Percentiles rank a stretch among this genome's conserved stretches.
Conservation (phyloP, 139 green algal species). For the Micromonas commoda region DNA sequence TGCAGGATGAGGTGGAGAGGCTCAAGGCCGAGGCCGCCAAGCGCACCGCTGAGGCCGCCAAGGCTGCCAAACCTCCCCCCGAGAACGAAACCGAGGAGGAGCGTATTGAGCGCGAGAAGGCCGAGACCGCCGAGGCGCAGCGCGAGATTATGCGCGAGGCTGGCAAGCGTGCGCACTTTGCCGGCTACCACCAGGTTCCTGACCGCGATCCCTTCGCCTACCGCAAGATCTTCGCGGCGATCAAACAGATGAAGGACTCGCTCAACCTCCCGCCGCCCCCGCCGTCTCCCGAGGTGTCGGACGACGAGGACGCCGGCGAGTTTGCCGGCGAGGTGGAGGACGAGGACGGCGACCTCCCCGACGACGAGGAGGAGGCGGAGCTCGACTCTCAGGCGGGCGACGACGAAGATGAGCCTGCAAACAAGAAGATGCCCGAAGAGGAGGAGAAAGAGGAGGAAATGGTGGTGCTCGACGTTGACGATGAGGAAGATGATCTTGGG, state of each 20-base stretch:
- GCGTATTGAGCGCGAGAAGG: not conserved
- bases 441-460: not conserved
- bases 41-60: too few species aligned
- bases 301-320: not conserved
- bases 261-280: not conserved
- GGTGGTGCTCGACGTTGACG: not conserved
- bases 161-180: not conserved
- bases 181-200: not conserved
- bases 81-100: not conserved
- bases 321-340: not conserved
- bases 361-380: constrained; percentile 15
- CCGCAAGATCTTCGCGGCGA: not conserved
- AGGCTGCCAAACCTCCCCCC: not conserved
- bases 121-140: not conserved
- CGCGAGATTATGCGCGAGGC: not conserved
- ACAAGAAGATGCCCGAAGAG: not conserved
- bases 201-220: not conserved
- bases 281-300: not conserved
- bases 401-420: not conserved
- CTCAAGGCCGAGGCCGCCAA: too few species aligned
- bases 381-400: not conserved
- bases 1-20: not conserved
- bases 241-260: not conserved
- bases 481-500: not conserved
- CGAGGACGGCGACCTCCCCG: not conserved